Base-by-base conservation (phyloP, 1,284 basidiomycete species). In the Moniliella sp. region DNA sequence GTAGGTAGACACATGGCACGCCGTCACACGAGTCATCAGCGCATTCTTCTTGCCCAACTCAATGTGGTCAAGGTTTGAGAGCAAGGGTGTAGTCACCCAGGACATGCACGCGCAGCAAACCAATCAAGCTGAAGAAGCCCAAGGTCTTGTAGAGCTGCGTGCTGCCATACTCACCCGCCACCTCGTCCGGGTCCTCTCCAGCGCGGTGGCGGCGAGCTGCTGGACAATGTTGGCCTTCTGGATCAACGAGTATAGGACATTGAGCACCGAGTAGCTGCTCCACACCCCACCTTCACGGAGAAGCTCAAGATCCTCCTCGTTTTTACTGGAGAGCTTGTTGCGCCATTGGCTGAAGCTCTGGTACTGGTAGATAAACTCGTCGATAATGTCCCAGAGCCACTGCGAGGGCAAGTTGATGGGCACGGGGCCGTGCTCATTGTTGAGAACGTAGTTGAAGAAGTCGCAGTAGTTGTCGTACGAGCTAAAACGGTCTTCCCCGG, bases 281-380 rank as follows among this genome's bases (percentile, higher is more conserved):
- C 88, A 97, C 35, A 88, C 53, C n/a, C 53, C 50, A n/a, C 48
- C 49, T 29, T 53, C 50, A 36, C 51, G 50, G 7, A 56, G 35
- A 10, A 54, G 34, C 7, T 41, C 37, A 5, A 54, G 35, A 61
- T 94, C 88, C 50, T 93, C 84, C 33, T 86, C n/a, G n/a, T 73
- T 72, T 67, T 93, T 93, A 42, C 69, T 70, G 42, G 77, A 76
- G 19, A 75, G 72, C 57, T 79, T 79, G 25, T 78, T 77, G 35
- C 84, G 68, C 76, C 59, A 55, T 74, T 48, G 83, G 77, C 65
- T 93, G 93, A 14, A 57, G 37, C 78, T 78, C 62, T 91, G 82
- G 69, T 88, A 97, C 61, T 94, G 88, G 66, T 93, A 97, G 50
- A 94, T 91, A 63, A 97, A 97, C 59, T 94, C 88, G 65, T 94